These are phyloP conservation scores for Rhododendron ovatum DNA, from an alignment of 148 eudicot species.

Conservation along the genomic window DNA sequence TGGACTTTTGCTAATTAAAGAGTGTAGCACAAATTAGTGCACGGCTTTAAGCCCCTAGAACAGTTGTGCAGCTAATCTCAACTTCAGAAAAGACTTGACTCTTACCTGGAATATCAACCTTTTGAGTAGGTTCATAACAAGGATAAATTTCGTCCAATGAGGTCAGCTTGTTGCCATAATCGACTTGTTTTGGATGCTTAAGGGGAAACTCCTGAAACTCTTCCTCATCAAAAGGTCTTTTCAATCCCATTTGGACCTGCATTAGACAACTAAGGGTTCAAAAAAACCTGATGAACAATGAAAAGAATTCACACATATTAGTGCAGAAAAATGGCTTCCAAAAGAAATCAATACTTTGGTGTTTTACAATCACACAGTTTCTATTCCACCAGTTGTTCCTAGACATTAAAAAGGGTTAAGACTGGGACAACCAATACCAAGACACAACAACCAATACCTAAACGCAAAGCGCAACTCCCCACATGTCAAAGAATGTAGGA, in stretches of 20 bases:
- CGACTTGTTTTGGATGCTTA: constrained; percentile 30
- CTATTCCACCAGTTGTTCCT: not conserved
- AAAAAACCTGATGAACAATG: not conserved
- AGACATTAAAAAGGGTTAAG: not conserved
- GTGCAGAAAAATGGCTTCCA: not conserved
- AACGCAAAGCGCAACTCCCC: not conserved
- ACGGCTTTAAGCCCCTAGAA: not conserved
- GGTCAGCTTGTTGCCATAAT: constrained; percentile 11
- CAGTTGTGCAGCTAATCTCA: not conserved
- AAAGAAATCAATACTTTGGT: not conserved
- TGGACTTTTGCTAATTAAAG: not conserved
- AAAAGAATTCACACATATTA: not conserved
- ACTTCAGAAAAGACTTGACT: not conserved
- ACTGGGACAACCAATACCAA: too few relatives aligned
- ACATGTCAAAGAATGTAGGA: not conserved
- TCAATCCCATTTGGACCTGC: constrained; percentile 33
- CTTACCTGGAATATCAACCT: constrained; percentile 20
- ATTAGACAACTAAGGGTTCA: not conserved
- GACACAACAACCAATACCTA: not conserved
- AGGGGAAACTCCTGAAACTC: constrained; percentile 27
- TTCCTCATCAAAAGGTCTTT: constrained; percentile 32
- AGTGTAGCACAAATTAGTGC: not conserved
- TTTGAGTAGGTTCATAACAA: constrained; percentile 9
- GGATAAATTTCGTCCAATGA: constrained; percentile 12
- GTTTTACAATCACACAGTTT: not conserved